Conservation (phyloP, 2,329 filamentous ascomycete genomes). For the Hypoxylon sp. region DNA sequence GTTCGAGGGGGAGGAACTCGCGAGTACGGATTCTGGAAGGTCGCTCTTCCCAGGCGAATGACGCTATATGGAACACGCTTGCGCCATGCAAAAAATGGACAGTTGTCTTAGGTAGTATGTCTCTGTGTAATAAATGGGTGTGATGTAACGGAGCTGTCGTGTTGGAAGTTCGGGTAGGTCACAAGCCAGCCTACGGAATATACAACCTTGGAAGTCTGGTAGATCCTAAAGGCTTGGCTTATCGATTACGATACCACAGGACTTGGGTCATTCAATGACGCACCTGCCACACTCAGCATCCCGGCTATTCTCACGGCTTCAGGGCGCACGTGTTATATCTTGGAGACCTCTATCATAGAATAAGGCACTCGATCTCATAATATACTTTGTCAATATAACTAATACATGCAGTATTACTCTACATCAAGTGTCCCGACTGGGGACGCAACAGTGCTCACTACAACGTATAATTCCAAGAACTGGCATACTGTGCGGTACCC, state of each 20-base stretch:
- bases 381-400: too few species aligned
- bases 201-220: too few species aligned
- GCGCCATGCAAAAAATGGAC: constrained; percentile 8
- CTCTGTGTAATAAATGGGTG: background rate
- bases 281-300: background rate
- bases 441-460: background rate
- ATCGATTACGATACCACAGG: constrained; percentile 26
- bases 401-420: background rate
- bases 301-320: background rate
- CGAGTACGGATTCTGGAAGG: constrained; percentile 6
- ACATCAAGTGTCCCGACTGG: background rate
- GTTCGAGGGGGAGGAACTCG: constrained; percentile 21
- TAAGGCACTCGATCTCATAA: too few species aligned
- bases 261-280: background rate
- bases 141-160: background rate
- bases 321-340: background rate
- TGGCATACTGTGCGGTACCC: background rate
- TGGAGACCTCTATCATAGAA: too few species aligned
- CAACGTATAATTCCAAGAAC: background rate
- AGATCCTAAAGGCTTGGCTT: constrained; percentile 19
- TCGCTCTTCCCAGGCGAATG: constrained; percentile 3
- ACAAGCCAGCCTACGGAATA: background rate
- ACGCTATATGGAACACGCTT: constrained; percentile 26
- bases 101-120: background rate
- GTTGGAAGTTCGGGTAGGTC: background rate